These are phyloP conservation scores for Jatropha multifida DNA, from an alignment of 441 rosid genomes.

Conservation along the genomic window DNA sequence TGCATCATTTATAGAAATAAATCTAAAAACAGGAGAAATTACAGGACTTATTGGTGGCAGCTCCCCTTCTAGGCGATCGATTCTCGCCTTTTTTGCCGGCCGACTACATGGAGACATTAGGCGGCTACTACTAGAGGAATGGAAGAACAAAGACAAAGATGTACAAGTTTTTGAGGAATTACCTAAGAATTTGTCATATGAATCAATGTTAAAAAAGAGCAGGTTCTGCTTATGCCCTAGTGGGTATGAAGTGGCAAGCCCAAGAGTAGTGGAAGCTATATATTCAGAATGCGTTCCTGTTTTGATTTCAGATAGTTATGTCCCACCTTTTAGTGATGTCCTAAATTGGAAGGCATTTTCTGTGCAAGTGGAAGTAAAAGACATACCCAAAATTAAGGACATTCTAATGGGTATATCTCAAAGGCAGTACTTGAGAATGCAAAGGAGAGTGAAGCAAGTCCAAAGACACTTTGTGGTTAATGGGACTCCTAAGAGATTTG, in stretches of 20 bases:
- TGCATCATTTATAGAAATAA: slow-evolving; percentile 70
- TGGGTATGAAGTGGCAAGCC: slow-evolving; percentile 90
- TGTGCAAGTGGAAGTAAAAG: slow-evolving; percentile 44
- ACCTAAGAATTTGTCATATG: slow-evolving; percentile 48
- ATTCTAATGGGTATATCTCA: slow-evolving; percentile 52
- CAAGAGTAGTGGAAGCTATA: slow-evolving; percentile 74
- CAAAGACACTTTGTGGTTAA: slow-evolving; percentile 71
- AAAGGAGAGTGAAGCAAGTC: slow-evolving; percentile 48
- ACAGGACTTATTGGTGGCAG: slow-evolving; percentile 42
- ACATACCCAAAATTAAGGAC: slow-evolving; percentile 66
- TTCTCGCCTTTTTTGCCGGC: slow-evolving; percentile 73
- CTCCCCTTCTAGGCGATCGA: slow-evolving; percentile 31
- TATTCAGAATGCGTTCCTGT: slow-evolving; percentile 81
- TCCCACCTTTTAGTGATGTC: slow-evolving; percentile 76
- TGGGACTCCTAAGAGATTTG: slow-evolving; percentile 65
- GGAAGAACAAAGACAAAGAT: slow-evolving; percentile 59
- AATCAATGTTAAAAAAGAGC: slow-evolving; percentile 56
- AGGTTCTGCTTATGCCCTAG: slow-evolving; percentile 86
- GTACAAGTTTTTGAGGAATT: slow-evolving; percentile 61
- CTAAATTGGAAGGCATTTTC: slow-evolving; percentile 80
- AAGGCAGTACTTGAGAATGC: slow-evolving; percentile 47
- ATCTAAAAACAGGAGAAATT: slow-evolving; percentile 52
- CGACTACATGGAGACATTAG: slow-evolving; percentile 74
- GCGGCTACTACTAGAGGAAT: slow-evolving; percentile 50
- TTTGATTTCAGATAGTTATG: slow-evolving; percentile 59